A percentile compares a stretch with the other conserved stretches of the same genome.
Evolutionary conservation across 768 basidiomycete genomes (phyloP).

Genomic region (Tylopilus rubrobrunneus): DNA sequence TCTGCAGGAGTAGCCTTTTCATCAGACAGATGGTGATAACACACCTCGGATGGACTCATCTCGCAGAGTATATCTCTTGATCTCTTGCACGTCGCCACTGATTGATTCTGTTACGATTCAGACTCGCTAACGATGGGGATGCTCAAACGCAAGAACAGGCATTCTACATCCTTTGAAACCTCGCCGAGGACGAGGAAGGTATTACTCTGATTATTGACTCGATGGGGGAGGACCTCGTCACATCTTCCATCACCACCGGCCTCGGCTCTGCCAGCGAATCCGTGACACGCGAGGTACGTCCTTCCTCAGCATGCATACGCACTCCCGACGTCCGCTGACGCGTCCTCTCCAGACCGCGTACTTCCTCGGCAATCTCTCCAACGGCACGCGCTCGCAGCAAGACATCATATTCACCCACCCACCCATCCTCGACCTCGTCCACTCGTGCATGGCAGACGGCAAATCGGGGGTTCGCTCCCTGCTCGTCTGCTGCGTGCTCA

Average conservation of each 20-base stretch:
- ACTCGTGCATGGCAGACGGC: slow-evolving; percentile 55
- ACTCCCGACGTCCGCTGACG: neutral
- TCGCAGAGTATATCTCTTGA: slow-evolving; percentile 47
- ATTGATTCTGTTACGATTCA: slow-evolving; percentile 19
- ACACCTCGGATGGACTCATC: slow-evolving; percentile 60
- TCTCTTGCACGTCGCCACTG: neutral
- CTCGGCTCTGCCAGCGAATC: slow-evolving; percentile 51
- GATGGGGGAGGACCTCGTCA: slow-evolving; percentile 44
- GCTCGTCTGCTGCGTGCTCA: slow-evolving; percentile 54
- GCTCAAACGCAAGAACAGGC: slow-evolving; percentile 66
- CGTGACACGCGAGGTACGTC: slow-evolving; percentile 48
- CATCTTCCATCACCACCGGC: slow-evolving; percentile 43
- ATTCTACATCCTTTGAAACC: slow-evolving; percentile 60
- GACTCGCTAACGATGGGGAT: slow-evolving; percentile 55
- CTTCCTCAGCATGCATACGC: neutral
- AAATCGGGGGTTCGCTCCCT: slow-evolving; percentile 57
- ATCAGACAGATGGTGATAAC: slow-evolving; percentile 66
- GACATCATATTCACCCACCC: slow-evolving; percentile 49
- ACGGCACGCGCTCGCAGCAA: slow-evolving; percentile 50
- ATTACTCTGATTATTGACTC: slow-evolving; percentile 58
- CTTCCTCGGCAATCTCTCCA: slow-evolving; percentile 66
- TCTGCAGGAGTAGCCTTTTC: slow-evolving; percentile 54
- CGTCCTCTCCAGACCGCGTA: slow-evolving; percentile 45
- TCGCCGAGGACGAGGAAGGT: slow-evolving; percentile 64
- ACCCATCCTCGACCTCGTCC: slow-evolving; percentile 49